Evolutionary conservation across 148 eudicot genomes (phyloP).

Genomic region (Linanthus parryae): DNA sequence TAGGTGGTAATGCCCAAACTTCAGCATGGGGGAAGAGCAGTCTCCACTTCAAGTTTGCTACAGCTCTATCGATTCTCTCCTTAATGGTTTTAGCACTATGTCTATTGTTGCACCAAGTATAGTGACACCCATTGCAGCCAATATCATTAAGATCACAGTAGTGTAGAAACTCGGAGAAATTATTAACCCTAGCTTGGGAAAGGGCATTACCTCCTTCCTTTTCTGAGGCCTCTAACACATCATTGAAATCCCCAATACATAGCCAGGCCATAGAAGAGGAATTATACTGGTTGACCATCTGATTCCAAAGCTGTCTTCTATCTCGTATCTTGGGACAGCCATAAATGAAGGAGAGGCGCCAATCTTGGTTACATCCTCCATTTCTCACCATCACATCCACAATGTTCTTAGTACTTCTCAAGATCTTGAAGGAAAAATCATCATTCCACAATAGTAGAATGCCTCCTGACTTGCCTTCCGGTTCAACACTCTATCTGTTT

Average conservation of each 20-base stretch:
- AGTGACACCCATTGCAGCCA: neutral
- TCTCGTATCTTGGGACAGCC: neutral
- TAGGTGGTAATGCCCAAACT: too few relatives aligned
- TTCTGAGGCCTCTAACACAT: neutral
- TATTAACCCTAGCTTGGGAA: neutral
- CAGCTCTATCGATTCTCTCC: too few relatives aligned
- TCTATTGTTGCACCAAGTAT: too few relatives aligned
- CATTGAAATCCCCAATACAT: neutral
- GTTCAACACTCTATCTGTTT: neutral
- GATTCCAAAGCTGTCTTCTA: neutral
- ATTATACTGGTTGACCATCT: neutral
- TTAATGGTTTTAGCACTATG: too few relatives aligned
- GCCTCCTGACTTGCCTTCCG: neutral
- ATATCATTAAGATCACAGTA: neutral
- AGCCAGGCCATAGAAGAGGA: neutral
- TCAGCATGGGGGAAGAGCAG: too few relatives aligned
- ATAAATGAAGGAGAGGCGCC: constrained; percentile 2
- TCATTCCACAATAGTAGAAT: neutral
- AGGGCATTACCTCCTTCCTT: neutral
- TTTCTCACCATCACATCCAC: neutral
- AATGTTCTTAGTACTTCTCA: neutral
- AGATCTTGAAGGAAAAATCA: neutral
- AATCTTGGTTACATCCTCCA: neutral
- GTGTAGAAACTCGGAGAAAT: neutral
- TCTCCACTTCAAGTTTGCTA: too few relatives aligned